Evolutionary conservation across 1,284 basidiomycete species (phyloP).

Genomic region (Taiwanofungus camphoratus): DNA sequence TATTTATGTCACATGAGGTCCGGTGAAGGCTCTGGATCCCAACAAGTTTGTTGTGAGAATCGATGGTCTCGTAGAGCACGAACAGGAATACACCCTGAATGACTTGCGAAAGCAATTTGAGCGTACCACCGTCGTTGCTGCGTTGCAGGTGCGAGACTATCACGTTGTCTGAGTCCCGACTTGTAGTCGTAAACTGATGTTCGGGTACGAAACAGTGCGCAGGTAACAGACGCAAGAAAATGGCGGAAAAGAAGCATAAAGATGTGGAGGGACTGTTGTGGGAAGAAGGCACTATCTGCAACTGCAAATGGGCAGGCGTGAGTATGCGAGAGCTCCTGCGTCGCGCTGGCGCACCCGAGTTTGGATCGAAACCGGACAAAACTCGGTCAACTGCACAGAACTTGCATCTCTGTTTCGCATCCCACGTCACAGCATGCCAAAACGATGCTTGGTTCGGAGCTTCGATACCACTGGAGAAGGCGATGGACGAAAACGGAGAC

Average conservation of each 20-base stretch:
- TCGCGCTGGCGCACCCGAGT: conserved; percentile 28
- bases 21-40: conserved; percentile 46
- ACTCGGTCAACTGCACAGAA: conserved; percentile 7
- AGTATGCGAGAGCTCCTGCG: conserved; percentile 49
- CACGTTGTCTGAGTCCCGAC: background rate
- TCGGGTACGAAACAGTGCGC: conserved; percentile 44
- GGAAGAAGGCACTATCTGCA: conserved; percentile 58
- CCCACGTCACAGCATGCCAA: conserved; percentile 55
- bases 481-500: conserved; percentile 37
- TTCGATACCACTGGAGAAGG: conserved; percentile 50
- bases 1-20: conserved; percentile 25
- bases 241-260: conserved; percentile 44
- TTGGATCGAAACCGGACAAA: background rate
- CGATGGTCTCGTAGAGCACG: conserved; percentile 30
- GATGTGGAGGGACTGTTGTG: conserved; percentile 43
- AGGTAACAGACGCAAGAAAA: conserved; percentile 61
- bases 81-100: conserved; percentile 31
- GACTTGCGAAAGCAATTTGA: conserved; percentile 40
- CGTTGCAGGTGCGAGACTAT: conserved; percentile 45
- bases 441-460: conserved; percentile 57
- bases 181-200: too few species aligned
- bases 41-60: conserved; percentile 38
- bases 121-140: conserved; percentile 44
- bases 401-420: conserved; percentile 55
- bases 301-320: conserved; percentile 56